Percentiles rank a stretch among this genome's conserved stretches.
Evolutionary conservation across 2,329 filamentous ascomycete genomes (phyloP).

Genomic region (Talaromyces sp.): DNA sequence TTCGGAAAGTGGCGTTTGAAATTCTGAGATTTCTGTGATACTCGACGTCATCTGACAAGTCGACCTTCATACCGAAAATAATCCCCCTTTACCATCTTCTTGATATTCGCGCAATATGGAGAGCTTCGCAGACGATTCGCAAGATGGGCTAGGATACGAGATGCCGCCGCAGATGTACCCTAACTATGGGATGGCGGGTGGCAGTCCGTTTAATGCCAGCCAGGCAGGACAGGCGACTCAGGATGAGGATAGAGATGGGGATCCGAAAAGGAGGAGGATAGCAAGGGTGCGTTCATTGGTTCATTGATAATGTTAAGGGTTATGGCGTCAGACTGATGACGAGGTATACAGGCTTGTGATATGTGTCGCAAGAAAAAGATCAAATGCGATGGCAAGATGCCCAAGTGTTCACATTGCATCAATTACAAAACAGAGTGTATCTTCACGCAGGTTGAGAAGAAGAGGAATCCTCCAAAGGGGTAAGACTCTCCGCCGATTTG

Average conservation of each 20-base stretch:
- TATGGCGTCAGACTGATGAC: constrained; percentile 1
- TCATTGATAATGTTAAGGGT: not conserved
- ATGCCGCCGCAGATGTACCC: constrained; percentile 65
- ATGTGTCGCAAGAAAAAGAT: constrained; percentile 95
- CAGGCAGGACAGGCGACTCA: constrained; percentile 35
- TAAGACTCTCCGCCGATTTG: constrained; percentile 45
- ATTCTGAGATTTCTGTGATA: not conserved
- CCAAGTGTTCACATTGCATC: constrained; percentile 89
- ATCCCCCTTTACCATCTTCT: not conserved
- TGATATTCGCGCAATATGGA: constrained; percentile 31
- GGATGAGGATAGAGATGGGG: constrained; percentile 64
- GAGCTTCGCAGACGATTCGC: constrained; percentile 35
- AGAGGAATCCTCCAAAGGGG: constrained; percentile 95
- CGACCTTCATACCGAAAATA: not conserved
- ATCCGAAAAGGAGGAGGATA: constrained; percentile 78
- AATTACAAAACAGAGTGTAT: constrained; percentile 98
- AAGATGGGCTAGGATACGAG: constrained; percentile 43
- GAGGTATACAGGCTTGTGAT: constrained; percentile 69
- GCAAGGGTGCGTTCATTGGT: constrained; percentile 73
- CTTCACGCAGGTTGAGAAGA: constrained; percentile 98
- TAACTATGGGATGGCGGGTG: constrained; percentile 59
- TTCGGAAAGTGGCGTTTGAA: constrained; percentile 4
- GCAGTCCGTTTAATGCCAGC: constrained; percentile 55
- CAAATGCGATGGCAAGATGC: constrained; percentile 95
- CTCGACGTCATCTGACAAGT: constrained; percentile 6